Conservation (phyloP, 2,329 filamentous ascomycete species). For the Chrysoporthe puriensis region DNA sequence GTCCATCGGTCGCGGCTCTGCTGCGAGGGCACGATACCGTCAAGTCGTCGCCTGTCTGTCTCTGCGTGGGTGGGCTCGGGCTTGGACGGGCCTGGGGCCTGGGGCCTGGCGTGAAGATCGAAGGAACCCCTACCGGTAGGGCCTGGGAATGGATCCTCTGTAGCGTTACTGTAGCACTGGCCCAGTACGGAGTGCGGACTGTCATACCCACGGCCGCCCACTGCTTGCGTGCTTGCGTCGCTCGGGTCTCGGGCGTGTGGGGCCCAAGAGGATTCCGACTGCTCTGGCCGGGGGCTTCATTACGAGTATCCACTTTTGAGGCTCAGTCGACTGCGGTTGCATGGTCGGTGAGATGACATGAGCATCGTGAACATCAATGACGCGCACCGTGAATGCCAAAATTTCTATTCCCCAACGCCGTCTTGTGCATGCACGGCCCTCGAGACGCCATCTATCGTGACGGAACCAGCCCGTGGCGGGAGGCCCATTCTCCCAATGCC, state of each 20-base stretch:
- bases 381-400: slow-evolving; percentile 4
- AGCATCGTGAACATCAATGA: neutral
- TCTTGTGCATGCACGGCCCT: neutral
- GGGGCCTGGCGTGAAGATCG: neutral
- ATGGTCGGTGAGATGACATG: slow-evolving; percentile 10
- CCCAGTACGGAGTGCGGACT: neutral
- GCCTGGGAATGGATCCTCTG: slow-evolving; percentile 11
- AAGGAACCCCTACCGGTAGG: slow-evolving; percentile 9
- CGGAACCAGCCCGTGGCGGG: neutral
- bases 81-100: slow-evolving; percentile 1
- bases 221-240: slow-evolving; percentile 5
- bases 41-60: no score
- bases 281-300: slow-evolving; percentile 12
- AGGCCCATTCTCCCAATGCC: neutral
- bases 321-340: slow-evolving; percentile 15
- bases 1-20: no score
- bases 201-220: slow-evolving; percentile 8
- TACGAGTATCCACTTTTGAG: slow-evolving; percentile 23
- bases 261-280: slow-evolving; percentile 5
- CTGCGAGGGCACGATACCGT: no score
- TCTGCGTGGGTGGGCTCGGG: neutral
- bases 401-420: neutral
- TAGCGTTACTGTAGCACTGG: neutral
- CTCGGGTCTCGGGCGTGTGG: slow-evolving; percentile 1
- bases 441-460: neutral